A percentile compares a stretch with the other conserved stretches of the same genome.
These are phyloP conservation scores for Ensete ventricosum DNA, from an alignment of 176 grass and related monocot species.

Conservation along the genomic window DNA sequence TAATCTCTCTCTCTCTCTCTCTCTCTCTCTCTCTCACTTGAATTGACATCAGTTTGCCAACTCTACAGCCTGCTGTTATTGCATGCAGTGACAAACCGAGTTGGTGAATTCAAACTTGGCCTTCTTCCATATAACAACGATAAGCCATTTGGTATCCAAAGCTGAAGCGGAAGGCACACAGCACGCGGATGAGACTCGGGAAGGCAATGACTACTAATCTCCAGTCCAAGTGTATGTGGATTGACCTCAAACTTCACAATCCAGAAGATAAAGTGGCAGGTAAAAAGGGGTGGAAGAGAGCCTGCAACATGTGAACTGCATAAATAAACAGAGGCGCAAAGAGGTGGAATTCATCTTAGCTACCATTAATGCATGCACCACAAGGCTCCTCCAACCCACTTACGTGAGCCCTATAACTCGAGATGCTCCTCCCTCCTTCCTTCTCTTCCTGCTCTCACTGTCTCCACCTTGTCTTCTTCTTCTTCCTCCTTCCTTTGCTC, in stretches of 20 bases:
- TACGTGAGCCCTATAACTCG: neutral
- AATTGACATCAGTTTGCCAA: too few species aligned
- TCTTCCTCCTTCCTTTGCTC: neutral
- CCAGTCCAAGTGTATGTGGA: neutral
- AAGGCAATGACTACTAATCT: neutral
- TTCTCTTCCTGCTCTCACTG: neutral
- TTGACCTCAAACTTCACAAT: neutral
- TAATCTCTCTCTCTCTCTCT: too few species aligned
- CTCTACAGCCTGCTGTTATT: too few species aligned
- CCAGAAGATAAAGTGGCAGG: neutral
- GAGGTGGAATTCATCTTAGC: neutral
- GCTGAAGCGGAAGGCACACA: too few species aligned
- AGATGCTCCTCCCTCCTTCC: neutral
- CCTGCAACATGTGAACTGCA: slow-evolving; percentile 3
- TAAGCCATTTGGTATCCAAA: too few species aligned
- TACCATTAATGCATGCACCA: neutral
- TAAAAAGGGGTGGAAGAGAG: slow-evolving; percentile 12
- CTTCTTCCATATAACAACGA: too few species aligned
- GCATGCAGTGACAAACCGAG: too few species aligned
- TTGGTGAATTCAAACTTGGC: too few species aligned
- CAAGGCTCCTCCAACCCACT: neutral
- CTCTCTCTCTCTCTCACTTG: too few species aligned
- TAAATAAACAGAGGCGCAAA: neutral
- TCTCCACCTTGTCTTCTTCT: neutral
- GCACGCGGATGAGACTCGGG: too few species aligned